phyloP scores from a whole-genome alignment of 805 yeast genomes.

The Candida boidinii region DNA sequence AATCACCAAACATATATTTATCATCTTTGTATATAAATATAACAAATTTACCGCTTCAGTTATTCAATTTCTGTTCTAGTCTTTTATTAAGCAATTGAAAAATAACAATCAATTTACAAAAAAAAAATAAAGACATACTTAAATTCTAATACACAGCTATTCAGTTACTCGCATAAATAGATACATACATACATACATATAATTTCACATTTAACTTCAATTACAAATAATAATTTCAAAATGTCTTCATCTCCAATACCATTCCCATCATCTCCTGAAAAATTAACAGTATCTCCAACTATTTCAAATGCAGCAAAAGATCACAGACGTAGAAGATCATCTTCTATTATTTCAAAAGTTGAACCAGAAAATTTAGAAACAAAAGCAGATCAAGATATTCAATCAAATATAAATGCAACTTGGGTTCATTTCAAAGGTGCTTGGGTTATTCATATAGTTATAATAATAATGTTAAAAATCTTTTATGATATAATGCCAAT shows the following conservation, averaged over 20 bases:
- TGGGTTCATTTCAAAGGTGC: slow-evolving; percentile 98
- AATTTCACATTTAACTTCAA: no score
- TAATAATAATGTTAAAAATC: slow-evolving; percentile 64
- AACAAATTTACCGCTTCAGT: no score
- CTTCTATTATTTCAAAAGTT: slow-evolving; percentile 83
- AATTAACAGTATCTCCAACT: slow-evolving; percentile 25
- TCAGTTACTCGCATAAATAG: no score
- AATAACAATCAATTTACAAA: no score
- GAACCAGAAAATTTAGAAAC: slow-evolving; percentile 91
- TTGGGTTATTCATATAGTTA: slow-evolving; percentile 86
- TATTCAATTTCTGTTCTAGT: no score
- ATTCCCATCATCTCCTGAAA: slow-evolving; percentile 27
- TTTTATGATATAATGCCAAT: slow-evolving; percentile 76
- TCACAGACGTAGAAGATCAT: slow-evolving; percentile 59
- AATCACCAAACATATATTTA: no score
- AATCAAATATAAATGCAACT: slow-evolving; percentile 86
- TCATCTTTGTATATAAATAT: no score
- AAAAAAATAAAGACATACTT: no score
- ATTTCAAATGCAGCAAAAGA: slow-evolving; percentile 23
- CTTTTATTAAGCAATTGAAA: no score
- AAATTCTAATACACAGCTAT: no score
- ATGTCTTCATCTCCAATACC: slow-evolving; percentile 18
- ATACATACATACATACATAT: neutral
- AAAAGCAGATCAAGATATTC: slow-evolving; percentile 80
- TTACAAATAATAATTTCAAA: neutral